Base-by-base conservation (phyloP, 2,329 filamentous ascomycete species). In the Westerdykella sp. region DNA sequence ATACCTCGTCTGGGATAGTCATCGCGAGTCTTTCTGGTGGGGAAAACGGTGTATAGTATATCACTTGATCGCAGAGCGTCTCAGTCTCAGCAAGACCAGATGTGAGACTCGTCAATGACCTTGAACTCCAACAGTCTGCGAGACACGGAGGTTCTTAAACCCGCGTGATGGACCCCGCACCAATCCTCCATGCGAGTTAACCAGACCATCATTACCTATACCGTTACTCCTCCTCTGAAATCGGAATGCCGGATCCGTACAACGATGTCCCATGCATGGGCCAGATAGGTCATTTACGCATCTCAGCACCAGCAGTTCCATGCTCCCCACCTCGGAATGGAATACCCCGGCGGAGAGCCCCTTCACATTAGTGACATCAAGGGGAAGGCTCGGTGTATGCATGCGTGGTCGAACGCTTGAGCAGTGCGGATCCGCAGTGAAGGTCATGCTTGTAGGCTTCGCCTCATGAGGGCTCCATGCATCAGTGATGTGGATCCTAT, bases 1-100 rank as follows among this genome's bases (percentile, higher is more conserved):
- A 12, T 53, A 62, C 61, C 72, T 88, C 85, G 46, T 88, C 84
- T 30, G 84, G 84, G 49, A 88, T 73, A 51, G 74, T 79, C 74
- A 80, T 82, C 23, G 48, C 63, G 55, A 43, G 40, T 37, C 21
- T 14, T 41, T 22, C 18, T 43, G 23, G 31, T 15, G 16, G 15
- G 18, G 14, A 40, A 5, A 41, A 6, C 23, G 44, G 36, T 37
- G 31, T 42, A 36, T 41, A 40, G 41, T 34, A 28, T 30, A 21
- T 21, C 18, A 21, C 3, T 21, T 21, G 18, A 21, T 46, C 18
- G 31, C 15, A 23, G 14, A 18, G 41, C 12, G 43, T 43, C 21
- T 32, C 23, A 43, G 22, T 22, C 21, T 32, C 23, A 41, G 22
- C n/a, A 25, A 47, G 46, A 59, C 53, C 58, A 45, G 57, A 64